These are phyloP conservation scores for Tylopilus intermedius DNA, from an alignment of 768 basidiomycete species.

Conservation along the genomic window DNA sequence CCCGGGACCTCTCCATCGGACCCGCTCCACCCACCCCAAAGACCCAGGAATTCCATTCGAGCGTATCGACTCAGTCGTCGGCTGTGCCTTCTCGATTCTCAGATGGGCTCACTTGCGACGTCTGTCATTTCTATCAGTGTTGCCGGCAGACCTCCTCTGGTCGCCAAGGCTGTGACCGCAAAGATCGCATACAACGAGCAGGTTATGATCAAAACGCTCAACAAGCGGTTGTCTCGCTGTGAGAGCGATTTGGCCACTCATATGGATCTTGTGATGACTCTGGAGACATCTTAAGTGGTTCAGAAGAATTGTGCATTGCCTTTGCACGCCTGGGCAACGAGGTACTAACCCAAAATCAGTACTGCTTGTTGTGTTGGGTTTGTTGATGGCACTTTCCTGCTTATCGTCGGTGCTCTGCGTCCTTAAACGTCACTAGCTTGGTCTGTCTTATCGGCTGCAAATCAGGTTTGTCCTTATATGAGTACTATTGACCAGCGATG, in stretches of 20 bases:
- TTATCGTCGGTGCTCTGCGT: too few species aligned
- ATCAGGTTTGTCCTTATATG: too few species aligned
- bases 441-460: too few species aligned
- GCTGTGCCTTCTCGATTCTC: conserved; percentile 60
- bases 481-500: too few species aligned
- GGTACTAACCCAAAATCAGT: conserved; percentile 41
- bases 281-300: conserved; percentile 86
- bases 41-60: conserved; percentile 47
- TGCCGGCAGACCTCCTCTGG: conserved; percentile 34
- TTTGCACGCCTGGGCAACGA: neutral
- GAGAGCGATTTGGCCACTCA: conserved; percentile 88
- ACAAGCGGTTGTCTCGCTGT: conserved; percentile 88
- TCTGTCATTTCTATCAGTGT: conserved; percentile 49
- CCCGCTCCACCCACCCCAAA: conserved; percentile 73
- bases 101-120: conserved; percentile 60
- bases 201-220: conserved; percentile 87
- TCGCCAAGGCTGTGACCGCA: conserved; percentile 46
- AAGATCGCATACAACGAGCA: conserved; percentile 71
- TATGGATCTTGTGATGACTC: conserved; percentile 80
- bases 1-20: conserved; percentile 79
- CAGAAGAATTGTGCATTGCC: conserved; percentile 80
- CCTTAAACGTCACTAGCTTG: too few species aligned
- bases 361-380: too few species aligned
- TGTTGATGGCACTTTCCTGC: too few species aligned
- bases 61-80: conserved; percentile 59